Conservation (phyloP, 1,284 basidiomycete species). For the Austropuccinia psidii region DNA sequence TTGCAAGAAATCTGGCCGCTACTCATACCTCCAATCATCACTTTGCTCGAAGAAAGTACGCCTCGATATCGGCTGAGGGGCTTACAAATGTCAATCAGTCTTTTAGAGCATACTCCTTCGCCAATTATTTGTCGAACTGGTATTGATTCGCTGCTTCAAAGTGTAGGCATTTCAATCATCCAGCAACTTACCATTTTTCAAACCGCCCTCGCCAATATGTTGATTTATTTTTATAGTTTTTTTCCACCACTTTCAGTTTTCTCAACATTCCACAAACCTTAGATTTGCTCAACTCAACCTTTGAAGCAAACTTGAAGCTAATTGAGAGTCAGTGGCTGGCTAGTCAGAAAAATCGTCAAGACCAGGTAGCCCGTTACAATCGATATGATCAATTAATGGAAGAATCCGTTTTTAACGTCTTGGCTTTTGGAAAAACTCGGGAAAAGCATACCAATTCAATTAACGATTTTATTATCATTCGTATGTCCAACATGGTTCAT, state of each 20-base stretch:
- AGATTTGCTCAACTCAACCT: neutral
- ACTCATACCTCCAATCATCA: conserved; percentile 23
- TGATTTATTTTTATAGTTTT: neutral
- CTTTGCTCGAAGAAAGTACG: neutral
- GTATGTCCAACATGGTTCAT: neutral
- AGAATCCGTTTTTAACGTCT: neutral
- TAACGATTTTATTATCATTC: neutral
- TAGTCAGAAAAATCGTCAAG: neutral
- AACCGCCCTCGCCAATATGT: too few species aligned
- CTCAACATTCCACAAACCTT: conserved; percentile 11
- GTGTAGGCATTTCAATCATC: too few species aligned
- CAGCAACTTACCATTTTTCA: too few species aligned
- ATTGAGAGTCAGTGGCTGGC: neutral
- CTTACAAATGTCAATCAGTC: neutral
- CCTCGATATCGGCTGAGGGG: conserved; percentile 15
- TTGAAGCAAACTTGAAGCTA: neutral
- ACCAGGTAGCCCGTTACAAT: conserved; percentile 4
- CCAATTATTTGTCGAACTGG: conserved; percentile 18
- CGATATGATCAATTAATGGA: neutral
- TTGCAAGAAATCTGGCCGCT: conserved; percentile 16
- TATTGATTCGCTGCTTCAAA: conserved; percentile 18
- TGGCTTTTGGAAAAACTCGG: neutral
- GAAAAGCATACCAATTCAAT: neutral
- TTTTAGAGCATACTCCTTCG: conserved; percentile 2
- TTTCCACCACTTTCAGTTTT: neutral